Percentiles rank a stretch among this genome's conserved stretches.
Evolutionary conservation across 805 yeast genomes (phyloP).

Genomic region (Peterozyma toletana): DNA sequence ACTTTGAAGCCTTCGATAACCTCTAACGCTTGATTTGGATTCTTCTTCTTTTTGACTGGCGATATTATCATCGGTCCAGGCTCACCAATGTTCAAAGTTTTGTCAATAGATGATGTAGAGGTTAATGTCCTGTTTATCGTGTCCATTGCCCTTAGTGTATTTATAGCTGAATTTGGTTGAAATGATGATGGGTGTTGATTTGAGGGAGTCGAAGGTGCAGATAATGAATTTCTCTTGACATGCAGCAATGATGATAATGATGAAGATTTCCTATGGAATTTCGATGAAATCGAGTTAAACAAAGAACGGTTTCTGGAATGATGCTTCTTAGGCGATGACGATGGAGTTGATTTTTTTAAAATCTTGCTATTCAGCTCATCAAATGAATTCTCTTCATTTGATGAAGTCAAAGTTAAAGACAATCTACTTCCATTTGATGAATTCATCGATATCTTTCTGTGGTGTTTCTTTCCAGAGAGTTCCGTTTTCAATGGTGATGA

Average conservation of each 20-base stretch:
- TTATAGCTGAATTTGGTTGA: too few species aligned
- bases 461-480: background rate
- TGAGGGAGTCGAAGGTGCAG: too few species aligned
- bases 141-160: too few species aligned
- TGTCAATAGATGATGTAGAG: too few species aligned
- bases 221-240: too few species aligned
- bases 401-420: background rate
- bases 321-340: background rate
- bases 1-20: too few species aligned
- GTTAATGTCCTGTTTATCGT: too few species aligned
- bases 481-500: constrained; percentile 8
- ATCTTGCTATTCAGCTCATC: background rate
- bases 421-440: background rate
- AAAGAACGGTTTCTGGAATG: background rate
- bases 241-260: background rate
- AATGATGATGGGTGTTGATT: too few species aligned
- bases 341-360: background rate
- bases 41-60: too few species aligned
- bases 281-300: background rate
- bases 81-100: background rate
- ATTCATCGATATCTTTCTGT: background rate
- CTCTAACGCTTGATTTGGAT: too few species aligned
- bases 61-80: background rate
- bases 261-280: background rate
- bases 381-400: constrained; percentile 2